Percentiles rank a stretch among this genome's conserved stretches.
These are phyloP conservation scores for Ustilago nuda DNA, from an alignment of 1,284 basidiomycete species.

Conservation along the genomic window DNA sequence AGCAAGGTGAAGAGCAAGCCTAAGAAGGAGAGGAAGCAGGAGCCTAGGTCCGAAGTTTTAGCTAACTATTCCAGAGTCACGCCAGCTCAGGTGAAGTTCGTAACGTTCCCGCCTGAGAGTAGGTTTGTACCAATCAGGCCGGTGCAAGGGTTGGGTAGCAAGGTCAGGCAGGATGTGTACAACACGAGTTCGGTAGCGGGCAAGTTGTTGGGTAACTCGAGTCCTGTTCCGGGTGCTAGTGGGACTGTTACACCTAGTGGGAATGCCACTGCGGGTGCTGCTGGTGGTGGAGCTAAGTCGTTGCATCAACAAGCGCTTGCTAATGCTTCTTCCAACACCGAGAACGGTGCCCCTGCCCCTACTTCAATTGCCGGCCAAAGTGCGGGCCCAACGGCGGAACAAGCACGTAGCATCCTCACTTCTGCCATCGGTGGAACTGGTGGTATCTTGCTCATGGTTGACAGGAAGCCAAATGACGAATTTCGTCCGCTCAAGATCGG, in stretches of 20 bases:
- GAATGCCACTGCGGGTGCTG: slow-evolving; percentile 4
- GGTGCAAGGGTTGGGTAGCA: slow-evolving; percentile 70
- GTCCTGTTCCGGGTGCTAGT: slow-evolving; percentile 56
- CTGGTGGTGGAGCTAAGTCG: slow-evolving; percentile 20
- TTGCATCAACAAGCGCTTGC: slow-evolving; percentile 39
- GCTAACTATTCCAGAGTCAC: slow-evolving; percentile 93
- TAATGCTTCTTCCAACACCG: slow-evolving; percentile 21
- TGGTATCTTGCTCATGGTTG: slow-evolving; percentile 65
- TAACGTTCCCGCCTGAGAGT: slow-evolving; percentile 82
- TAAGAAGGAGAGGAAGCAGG: slow-evolving; percentile 74
- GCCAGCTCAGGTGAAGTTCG: slow-evolving; percentile 85
- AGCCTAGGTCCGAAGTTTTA: slow-evolving; percentile 81
- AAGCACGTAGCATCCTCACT: slow-evolving; percentile 53
- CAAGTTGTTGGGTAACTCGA: slow-evolving; percentile 53
- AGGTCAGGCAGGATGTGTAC: slow-evolving; percentile 54
- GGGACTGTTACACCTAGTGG: slow-evolving; percentile 53
- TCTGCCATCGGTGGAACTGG: slow-evolving; percentile 62
- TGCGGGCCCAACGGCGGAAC: slow-evolving; percentile 36
- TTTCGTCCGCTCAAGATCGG: slow-evolving; percentile 55
- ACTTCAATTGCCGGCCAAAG: background rate
- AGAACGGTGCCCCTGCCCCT: slow-evolving; percentile 10
- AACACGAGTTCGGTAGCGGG: slow-evolving; percentile 56
- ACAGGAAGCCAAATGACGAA: slow-evolving; percentile 54
- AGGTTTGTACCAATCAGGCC: slow-evolving; percentile 92
- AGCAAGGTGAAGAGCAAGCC: slow-evolving; percentile 39